Evolutionary conservation across 495 filamentous ascomycete genomes (phyloP).

Genomic region (Aspergillus avenaceus): DNA sequence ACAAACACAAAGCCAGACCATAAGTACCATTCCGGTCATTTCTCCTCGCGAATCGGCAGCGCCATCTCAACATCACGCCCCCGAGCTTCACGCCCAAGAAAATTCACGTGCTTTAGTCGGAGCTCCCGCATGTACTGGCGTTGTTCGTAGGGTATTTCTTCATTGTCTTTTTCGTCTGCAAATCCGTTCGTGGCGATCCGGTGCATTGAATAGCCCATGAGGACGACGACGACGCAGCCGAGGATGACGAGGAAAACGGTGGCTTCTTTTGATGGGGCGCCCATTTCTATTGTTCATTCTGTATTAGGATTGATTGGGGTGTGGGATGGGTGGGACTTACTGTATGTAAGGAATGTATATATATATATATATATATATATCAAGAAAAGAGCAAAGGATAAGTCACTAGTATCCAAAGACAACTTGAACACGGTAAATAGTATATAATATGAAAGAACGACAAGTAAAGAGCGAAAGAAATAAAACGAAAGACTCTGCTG

Average conservation of each 20-base stretch:
- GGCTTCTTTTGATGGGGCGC: neutral
- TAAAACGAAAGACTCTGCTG: neutral
- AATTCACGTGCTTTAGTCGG: slow-evolving; percentile 12
- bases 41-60: neutral
- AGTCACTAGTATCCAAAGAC: no score
- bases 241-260: slow-evolving; percentile 21
- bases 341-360: neutral
- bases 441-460: neutral
- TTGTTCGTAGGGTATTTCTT: slow-evolving; percentile 18
- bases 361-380: no score
- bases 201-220: slow-evolving; percentile 21
- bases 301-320: neutral
- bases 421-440: no score
- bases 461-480: neutral
- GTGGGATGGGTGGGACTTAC: neutral
- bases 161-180: neutral
- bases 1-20: no score
- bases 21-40: neutral
- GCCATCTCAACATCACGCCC: slow-evolving; percentile 2
- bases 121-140: slow-evolving; percentile 21
- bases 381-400: no score
- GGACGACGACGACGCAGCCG: slow-evolving; percentile 19
- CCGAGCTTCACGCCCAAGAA: slow-evolving; percentile 12
- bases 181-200: slow-evolving; percentile 19
- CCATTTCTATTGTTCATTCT: neutral